These are phyloP conservation scores for Penicillium sclerotiorum DNA, from an alignment of 2,329 filamentous ascomycete genomes.

Conservation along the genomic window DNA sequence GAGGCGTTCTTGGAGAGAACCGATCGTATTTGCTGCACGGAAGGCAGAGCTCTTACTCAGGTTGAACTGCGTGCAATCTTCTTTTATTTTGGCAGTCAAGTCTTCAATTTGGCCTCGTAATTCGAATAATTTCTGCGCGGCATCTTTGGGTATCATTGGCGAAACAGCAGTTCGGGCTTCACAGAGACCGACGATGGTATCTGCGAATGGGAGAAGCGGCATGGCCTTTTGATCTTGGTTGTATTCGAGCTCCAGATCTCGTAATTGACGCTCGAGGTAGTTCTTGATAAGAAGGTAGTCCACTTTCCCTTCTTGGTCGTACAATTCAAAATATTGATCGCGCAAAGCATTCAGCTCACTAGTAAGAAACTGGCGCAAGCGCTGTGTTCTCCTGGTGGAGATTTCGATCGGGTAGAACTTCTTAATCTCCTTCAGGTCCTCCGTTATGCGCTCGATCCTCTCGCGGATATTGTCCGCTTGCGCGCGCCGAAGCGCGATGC, in stretches of 20 bases:
- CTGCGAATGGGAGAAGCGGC: constrained; percentile 51
- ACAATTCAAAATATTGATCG: constrained; percentile 36
- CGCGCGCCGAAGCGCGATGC: constrained; percentile 4
- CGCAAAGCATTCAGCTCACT: constrained; percentile 46
- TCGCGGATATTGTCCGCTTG: constrained; percentile 41
- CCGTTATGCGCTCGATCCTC: constrained; percentile 47
- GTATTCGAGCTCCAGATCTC: constrained; percentile 45
- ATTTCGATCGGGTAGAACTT: constrained; percentile 54
- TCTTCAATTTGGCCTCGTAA: constrained; percentile 36
- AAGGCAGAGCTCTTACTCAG: constrained; percentile 48
- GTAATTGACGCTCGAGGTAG: constrained; percentile 39
- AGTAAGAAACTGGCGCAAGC: constrained; percentile 46
- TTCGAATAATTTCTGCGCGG: constrained; percentile 48
- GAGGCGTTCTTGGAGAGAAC: constrained; percentile 46
- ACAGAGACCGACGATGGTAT: constrained; percentile 47
- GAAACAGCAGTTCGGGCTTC: constrained; percentile 52
- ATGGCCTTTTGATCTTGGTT: constrained; percentile 28
- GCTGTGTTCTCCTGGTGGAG: constrained; percentile 45
- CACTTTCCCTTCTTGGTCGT: constrained; percentile 36
- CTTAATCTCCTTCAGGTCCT: constrained; percentile 52
- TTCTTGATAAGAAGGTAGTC: constrained; percentile 49
- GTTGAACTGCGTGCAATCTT: constrained; percentile 12
- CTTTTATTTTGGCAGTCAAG: constrained; percentile 39
- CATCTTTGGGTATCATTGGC: constrained; percentile 46
- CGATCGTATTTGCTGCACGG: constrained; percentile 47